Base-by-base conservation (phyloP, 2,329 filamentous ascomycete genomes). In the Aspergillus udagawae region DNA sequence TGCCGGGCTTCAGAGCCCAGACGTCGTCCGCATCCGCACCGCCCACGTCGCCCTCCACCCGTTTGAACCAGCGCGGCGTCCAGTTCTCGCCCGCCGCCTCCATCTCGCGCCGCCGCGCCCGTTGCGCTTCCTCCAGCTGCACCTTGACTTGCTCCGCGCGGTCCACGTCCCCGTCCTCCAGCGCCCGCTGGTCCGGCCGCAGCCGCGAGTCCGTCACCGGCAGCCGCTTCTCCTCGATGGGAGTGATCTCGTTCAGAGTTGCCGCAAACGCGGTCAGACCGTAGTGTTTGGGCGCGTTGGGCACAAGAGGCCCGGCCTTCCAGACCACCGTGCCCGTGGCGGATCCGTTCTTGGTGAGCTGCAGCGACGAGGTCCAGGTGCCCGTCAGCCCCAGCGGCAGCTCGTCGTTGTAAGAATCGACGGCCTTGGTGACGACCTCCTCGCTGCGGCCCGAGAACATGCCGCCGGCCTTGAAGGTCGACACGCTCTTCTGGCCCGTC, bases 361-460 rank as follows among this genome's bases (percentile, higher is more conserved):
- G 82, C 5, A 99, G 81, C 1, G 84, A 82, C 2, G 81, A 80
- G 0, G 92, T 97, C 94, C 94, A 99, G 54, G 89, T 96, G 2
- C 94, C 94, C 0, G 79, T 75, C 25, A 97, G 78, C 17, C 89
- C 86, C 10, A 88, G 79, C 0, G 89, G 83, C 0, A 89, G 83
- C 21, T 85, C 80, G 25, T 78, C 75, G 44, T 91, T 91, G 55
- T 88, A 81, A 0, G 82, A 75, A 57, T 88, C 86, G 63, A 87
- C 88, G 1, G 87, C 83, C 65, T 92, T 87, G 6, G 93, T 88
- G 38, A 83, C 81, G 9, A 97, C 90, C 60, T 99, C 94, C 74
- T 99, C 94, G 60, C 89, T 89, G 56, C 94, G 86, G 14, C 94
- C 94, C 32, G 93, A 92, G 77, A 97, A 99, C 91, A 99, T 96